Percentiles rank a stretch among this genome's conserved stretches.
Evolutionary conservation across 2,329 filamentous ascomycete genomes (phyloP).

Genomic region (Pseudogymnoascus sp.): DNA sequence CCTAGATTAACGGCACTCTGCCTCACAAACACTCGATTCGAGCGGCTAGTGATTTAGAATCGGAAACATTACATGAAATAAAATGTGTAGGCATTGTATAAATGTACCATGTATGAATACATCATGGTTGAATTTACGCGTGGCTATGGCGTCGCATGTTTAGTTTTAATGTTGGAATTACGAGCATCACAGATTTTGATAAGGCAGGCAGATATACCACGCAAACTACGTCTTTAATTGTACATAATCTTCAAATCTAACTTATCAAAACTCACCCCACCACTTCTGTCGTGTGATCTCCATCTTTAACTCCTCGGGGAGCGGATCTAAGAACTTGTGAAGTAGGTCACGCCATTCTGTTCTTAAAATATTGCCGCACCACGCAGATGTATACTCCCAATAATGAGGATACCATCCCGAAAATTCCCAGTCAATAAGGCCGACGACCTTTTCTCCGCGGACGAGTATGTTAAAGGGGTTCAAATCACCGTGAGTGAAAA

Average conservation of each 20-base stretch:
- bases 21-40: too few species aligned
- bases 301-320: conserved; percentile 33
- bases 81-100: too few species aligned
- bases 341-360: conserved; percentile 26
- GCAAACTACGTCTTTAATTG: too few species aligned
- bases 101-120: too few species aligned
- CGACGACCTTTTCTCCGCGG: conserved; percentile 33
- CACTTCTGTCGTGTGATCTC: conserved; percentile 32
- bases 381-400: conserved; percentile 24
- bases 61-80: too few species aligned
- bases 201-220: too few species aligned
- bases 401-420: conserved; percentile 36
- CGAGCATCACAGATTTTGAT: too few species aligned
- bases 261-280: conserved; percentile 27
- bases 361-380: conserved; percentile 26
- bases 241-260: not conserved
- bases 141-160: too few species aligned
- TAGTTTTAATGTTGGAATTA: too few species aligned
- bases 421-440: conserved; percentile 38
- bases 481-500: conserved; percentile 41
- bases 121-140: too few species aligned
- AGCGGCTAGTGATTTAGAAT: too few species aligned
- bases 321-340: conserved; percentile 31
- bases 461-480: conserved; percentile 36
- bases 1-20: too few species aligned